phyloP scores from a whole-genome alignment of 345 rosid species.

The Populus alba region DNA sequence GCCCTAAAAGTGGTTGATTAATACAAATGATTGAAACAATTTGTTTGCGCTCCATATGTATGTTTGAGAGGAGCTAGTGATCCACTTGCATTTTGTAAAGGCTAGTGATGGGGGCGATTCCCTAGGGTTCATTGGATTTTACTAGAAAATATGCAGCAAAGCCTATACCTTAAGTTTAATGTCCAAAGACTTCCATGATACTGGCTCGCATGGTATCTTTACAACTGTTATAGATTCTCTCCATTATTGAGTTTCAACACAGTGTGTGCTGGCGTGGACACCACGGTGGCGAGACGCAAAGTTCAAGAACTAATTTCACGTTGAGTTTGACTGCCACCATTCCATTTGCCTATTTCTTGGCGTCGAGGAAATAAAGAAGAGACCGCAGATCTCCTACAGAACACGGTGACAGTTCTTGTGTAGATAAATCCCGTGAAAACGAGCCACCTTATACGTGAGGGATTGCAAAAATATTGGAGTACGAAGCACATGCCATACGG shows the following conservation, averaged over 20 bases:
- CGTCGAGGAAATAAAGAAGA: background rate
- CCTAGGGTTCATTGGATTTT: conserved; percentile 5
- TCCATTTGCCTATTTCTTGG: conserved; percentile 15
- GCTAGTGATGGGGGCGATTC: background rate
- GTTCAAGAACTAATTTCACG: conserved; percentile 1
- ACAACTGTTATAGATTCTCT: conserved; percentile 30
- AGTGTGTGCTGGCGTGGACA: background rate
- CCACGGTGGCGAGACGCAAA: background rate
- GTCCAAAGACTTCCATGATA: conserved; percentile 6
- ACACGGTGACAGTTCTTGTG: background rate
- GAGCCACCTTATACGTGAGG: background rate
- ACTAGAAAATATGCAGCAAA: background rate
- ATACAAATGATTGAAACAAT: background rate
- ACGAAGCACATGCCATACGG: background rate
- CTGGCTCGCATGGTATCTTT: conserved; percentile 24
- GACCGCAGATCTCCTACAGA: background rate
- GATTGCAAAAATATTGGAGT: background rate
- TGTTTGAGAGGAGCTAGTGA: background rate
- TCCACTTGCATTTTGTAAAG: background rate
- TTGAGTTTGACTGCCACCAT: conserved; percentile 20
- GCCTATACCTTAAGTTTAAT: background rate
- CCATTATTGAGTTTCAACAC: conserved; percentile 21
- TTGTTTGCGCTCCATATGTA: too few relatives aligned
- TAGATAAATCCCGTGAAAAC: too few relatives aligned
- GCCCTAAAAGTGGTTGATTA: background rate